Conservation (phyloP, 176 grass and related monocot species). For the Juncus inflexus region DNA sequence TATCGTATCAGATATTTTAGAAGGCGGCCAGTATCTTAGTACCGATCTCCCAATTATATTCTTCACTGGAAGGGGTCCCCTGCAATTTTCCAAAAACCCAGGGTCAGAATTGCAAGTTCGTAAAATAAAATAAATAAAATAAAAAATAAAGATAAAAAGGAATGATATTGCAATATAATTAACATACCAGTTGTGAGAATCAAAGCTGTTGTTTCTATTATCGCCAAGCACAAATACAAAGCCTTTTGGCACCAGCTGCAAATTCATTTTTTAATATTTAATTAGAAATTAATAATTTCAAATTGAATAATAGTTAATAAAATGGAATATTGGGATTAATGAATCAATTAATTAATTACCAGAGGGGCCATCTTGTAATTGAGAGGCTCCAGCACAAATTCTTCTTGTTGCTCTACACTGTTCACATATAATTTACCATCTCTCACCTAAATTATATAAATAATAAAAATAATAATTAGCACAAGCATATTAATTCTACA, state of each 20-base stretch:
- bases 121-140: background rate
- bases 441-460: conserved; percentile 39
- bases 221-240: conserved; percentile 90
- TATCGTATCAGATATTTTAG: conserved; percentile 87
- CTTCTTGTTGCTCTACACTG: conserved; percentile 64
- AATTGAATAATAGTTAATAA: background rate
- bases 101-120: conserved; percentile 3
- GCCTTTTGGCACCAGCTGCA: conserved; percentile 67
- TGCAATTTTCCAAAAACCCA: conserved; percentile 30
- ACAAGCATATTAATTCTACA: conserved; percentile 12
- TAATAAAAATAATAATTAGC: conserved; percentile 19
- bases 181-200: conserved; percentile 90
- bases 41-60: conserved; percentile 90
- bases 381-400: conserved; percentile 75
- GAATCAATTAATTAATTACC: conserved; percentile 30
- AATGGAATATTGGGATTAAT: background rate
- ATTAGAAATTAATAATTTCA: background rate
- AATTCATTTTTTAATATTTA: conserved; percentile 21
- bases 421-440: conserved; percentile 86
- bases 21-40: conserved; percentile 88
- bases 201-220: conserved; percentile 93
- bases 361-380: conserved; percentile 63
- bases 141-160: conserved; percentile 14
- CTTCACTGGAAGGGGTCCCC: conserved; percentile 83
- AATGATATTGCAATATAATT: background rate